Conservation (phyloP, 1,284 basidiomycete species). For the Marasmius oreades region DNA sequence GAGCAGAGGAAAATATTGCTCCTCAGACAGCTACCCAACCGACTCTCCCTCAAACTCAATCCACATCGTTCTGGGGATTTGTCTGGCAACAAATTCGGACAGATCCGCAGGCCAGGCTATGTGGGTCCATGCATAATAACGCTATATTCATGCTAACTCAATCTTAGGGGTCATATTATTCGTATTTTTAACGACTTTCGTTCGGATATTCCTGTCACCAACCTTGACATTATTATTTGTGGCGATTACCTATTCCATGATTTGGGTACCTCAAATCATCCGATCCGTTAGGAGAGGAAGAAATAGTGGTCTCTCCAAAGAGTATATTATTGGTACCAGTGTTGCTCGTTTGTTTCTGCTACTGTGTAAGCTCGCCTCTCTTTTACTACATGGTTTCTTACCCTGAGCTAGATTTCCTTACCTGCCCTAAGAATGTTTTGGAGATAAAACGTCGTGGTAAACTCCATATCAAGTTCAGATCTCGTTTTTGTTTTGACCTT, state of each 20-base stretch:
- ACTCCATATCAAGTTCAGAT: slow-evolving; percentile 20
- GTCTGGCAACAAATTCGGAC: slow-evolving; percentile 56
- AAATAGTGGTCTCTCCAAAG: slow-evolving; percentile 61
- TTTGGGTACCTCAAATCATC: slow-evolving; percentile 85
- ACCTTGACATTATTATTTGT: slow-evolving; percentile 70
- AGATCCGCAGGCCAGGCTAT: slow-evolving; percentile 69
- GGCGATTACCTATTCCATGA: slow-evolving; percentile 66
- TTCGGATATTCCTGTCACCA: slow-evolving; percentile 72
- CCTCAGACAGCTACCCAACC: slow-evolving; percentile 23
- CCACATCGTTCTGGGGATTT: slow-evolving; percentile 42
- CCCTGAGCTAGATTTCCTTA: slow-evolving; percentile 62
- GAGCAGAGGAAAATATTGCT: slow-evolving; percentile 12
- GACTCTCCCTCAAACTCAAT: slow-evolving; percentile 15
- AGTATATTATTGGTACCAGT: slow-evolving; percentile 80
- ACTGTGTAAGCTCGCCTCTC: slow-evolving; percentile 55
- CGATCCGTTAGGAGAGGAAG: slow-evolving; percentile 72
- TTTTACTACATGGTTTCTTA: neutral
- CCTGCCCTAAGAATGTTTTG: slow-evolving; percentile 82
- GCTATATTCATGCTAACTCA: slow-evolving; percentile 1
- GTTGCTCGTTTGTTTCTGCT: slow-evolving; percentile 67
- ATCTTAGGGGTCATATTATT: slow-evolving; percentile 61
- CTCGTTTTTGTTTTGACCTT: neutral
- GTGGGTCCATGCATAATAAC: slow-evolving; percentile 35
- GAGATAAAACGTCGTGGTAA: slow-evolving; percentile 70
- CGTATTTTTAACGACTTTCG: slow-evolving; percentile 64